Percentiles rank a stretch among this genome's conserved stretches.
phyloP scores from a whole-genome alignment of 106 monocot genomes.

The Phalaenopsis aphrodite region DNA sequence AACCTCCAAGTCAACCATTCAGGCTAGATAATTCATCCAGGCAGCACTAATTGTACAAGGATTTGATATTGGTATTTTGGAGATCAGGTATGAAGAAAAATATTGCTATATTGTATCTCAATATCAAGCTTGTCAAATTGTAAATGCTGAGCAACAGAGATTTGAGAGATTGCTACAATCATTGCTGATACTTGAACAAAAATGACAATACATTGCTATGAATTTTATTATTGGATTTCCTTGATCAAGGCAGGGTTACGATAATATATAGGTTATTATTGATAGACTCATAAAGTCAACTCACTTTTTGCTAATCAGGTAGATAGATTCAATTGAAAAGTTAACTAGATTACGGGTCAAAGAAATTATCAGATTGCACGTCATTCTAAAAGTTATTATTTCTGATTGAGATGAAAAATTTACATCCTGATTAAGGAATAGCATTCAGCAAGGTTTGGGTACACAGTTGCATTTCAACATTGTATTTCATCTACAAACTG shows the following conservation, averaged over 20 bases:
- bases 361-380: too few relatives aligned
- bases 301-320: not conserved
- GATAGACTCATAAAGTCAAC: not conserved
- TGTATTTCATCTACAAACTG: too few relatives aligned
- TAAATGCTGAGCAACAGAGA: not conserved
- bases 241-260: not conserved
- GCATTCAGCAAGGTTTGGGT: too few relatives aligned
- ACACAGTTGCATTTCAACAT: too few relatives aligned
- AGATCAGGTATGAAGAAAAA: too few relatives aligned
- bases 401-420: too few relatives aligned
- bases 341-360: not conserved
- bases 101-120: not conserved
- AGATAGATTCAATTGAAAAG: not conserved
- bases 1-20: too few relatives aligned
- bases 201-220: not conserved
- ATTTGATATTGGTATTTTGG: not conserved
- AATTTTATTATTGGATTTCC: not conserved
- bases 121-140: not conserved
- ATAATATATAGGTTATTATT: not conserved
- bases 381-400: too few relatives aligned
- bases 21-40: too few relatives aligned
- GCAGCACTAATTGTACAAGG: not conserved
- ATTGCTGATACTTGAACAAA: not conserved
- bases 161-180: not conserved
- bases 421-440: too few relatives aligned